Conservation (phyloP, 1,284 basidiomycete genomes). For the Gomphus bonarii region DNA sequence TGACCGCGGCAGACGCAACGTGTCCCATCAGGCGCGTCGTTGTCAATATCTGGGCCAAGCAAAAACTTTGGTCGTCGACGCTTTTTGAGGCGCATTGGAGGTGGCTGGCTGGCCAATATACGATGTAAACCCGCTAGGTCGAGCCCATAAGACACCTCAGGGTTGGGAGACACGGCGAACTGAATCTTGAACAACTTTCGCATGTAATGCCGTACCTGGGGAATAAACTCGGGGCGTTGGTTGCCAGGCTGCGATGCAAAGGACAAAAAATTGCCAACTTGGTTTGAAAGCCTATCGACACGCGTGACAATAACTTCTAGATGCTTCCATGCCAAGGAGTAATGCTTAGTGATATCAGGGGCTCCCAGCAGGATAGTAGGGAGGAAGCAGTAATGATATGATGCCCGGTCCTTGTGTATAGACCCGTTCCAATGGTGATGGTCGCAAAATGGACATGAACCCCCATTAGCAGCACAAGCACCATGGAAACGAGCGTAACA, state of each 20-base stretch:
- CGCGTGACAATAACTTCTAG: conserved; percentile 67
- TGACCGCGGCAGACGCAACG: conserved; percentile 70
- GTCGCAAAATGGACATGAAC: conserved; percentile 80
- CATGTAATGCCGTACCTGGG: conserved; percentile 78
- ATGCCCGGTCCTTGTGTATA: conserved; percentile 59
- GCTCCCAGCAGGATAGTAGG: conserved; percentile 56
- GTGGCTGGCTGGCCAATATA: conserved; percentile 58
- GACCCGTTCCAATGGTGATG: conserved; percentile 81
- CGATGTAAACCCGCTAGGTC: conserved; percentile 72
- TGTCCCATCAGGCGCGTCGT: conserved; percentile 63
- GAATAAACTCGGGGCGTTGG: conserved; percentile 60
- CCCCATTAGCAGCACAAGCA: conserved; percentile 71
- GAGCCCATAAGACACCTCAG: conserved; percentile 67
- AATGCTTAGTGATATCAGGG: conserved; percentile 63
- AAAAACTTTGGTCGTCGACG: conserved; percentile 57
- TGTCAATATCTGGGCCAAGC: conserved; percentile 67
- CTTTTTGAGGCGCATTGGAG: conserved; percentile 42
- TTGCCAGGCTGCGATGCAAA: conserved; percentile 57
- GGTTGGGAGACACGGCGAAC: conserved; percentile 67
- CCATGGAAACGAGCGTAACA: conserved; percentile 78
- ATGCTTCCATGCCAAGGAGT: conserved; percentile 67
- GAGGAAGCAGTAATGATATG: conserved; percentile 70
- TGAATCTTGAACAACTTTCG: conserved; percentile 76
- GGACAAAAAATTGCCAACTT: conserved; percentile 68
- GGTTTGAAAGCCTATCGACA: conserved; percentile 57